Evolutionary conservation across 495 filamentous ascomycete species (phyloP).

Genomic region (Tuber borchii): DNA sequence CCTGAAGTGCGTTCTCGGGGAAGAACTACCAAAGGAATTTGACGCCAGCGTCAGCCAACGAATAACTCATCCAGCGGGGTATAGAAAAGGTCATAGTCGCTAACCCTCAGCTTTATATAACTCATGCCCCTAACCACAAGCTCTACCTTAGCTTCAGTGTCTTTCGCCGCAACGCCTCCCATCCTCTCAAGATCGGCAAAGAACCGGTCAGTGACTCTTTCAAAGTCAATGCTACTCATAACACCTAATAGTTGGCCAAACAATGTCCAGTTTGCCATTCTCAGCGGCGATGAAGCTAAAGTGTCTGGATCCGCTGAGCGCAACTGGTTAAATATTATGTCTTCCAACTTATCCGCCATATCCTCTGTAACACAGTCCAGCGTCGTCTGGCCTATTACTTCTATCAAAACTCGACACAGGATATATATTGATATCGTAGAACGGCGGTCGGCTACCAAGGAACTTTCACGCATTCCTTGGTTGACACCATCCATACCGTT

Average conservation of each 20-base stretch:
- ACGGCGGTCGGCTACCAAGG: slow-evolving; percentile 63
- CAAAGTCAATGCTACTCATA: slow-evolving; percentile 88
- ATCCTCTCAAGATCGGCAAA: slow-evolving; percentile 68
- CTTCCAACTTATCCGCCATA: slow-evolving; percentile 84
- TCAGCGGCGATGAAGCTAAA: slow-evolving; percentile 67
- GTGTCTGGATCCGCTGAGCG: slow-evolving; percentile 80
- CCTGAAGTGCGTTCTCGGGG: slow-evolving; percentile 69
- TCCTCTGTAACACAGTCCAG: slow-evolving; percentile 73
- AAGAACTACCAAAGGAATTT: slow-evolving; percentile 42
- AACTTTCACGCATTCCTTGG: slow-evolving; percentile 33
- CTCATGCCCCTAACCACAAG: slow-evolving; percentile 85
- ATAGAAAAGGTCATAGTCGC: slow-evolving; percentile 22
- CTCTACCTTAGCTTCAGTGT: slow-evolving; percentile 72
- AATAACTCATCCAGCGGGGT: not conserved
- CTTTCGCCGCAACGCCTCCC: slow-evolving; percentile 55
- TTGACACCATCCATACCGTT: slow-evolving; percentile 24
- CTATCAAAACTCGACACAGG: slow-evolving; percentile 84
- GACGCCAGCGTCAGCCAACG: not conserved
- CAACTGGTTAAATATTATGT: slow-evolving; percentile 87
- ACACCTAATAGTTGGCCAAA: slow-evolving; percentile 85
- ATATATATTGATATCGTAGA: slow-evolving; percentile 92
- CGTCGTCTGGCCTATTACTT: slow-evolving; percentile 85
- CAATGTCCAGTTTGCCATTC: slow-evolving; percentile 88
- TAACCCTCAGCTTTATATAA: slow-evolving; percentile 65
- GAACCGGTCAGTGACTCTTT: slow-evolving; percentile 73